Conservation (phyloP, 2,329 filamentous ascomycete species). For the Talaromyces sp. region DNA sequence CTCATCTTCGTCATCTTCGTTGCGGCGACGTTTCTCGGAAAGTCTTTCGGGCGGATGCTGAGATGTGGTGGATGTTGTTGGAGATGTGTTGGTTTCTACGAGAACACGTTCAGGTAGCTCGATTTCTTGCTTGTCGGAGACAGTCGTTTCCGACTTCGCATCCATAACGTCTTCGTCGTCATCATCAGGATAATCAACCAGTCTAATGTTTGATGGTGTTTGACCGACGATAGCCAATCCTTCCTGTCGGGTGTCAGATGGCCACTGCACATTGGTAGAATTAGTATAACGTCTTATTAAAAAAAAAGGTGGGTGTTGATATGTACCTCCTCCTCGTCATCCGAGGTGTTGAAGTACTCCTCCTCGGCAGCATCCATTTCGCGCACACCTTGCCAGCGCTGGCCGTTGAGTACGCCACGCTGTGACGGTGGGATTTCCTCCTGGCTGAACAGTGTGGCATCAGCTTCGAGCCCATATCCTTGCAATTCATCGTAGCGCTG, state of each 20-base stretch:
- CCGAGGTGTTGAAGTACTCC: slow-evolving; percentile 88
- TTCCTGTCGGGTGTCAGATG: slow-evolving; percentile 37
- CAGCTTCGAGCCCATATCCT: slow-evolving; percentile 62
- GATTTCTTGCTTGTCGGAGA: slow-evolving; percentile 22
- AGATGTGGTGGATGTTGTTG: slow-evolving; percentile 22
- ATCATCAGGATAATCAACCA: slow-evolving; percentile 91
- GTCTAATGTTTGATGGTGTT: slow-evolving; percentile 59
- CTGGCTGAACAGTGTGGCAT: slow-evolving; percentile 65
- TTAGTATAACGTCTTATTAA: slow-evolving; percentile 8
- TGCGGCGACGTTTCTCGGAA: slow-evolving; percentile 79
- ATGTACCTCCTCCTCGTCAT: slow-evolving; percentile 70
- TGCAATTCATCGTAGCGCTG: slow-evolving; percentile 74
- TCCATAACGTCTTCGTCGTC: slow-evolving; percentile 61
- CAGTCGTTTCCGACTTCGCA: slow-evolving; percentile 38
- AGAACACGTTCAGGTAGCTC: slow-evolving; percentile 22
- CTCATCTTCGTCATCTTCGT: slow-evolving; percentile 88
- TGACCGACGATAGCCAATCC: slow-evolving; percentile 37
- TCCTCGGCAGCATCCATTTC: slow-evolving; percentile 84
- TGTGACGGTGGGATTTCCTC: slow-evolving; percentile 57
- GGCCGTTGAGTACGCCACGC: slow-evolving; percentile 52
- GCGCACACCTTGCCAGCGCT: slow-evolving; percentile 67
- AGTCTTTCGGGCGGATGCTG: slow-evolving; percentile 66
- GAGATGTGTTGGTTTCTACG: slow-evolving; percentile 25
- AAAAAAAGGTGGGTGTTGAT: neutral
- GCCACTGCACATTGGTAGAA: slow-evolving; percentile 25